Evolutionary conservation across 305 asterid genomes (phyloP).

Genomic region (Fraxinus dipetala): DNA sequence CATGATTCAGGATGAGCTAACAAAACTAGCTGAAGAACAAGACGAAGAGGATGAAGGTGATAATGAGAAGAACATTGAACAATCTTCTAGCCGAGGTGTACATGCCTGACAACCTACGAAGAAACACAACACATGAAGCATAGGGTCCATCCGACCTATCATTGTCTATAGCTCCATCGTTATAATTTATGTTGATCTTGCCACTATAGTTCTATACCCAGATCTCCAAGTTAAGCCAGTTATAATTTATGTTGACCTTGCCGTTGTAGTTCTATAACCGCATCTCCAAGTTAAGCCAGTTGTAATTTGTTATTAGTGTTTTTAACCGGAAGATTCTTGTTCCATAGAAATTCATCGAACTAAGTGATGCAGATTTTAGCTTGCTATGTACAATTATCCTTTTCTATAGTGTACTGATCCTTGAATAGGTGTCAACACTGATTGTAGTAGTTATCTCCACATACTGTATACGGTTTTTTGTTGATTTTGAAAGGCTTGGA

Average conservation of each 20-base stretch:
- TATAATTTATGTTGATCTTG: not conserved
- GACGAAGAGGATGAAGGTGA: not conserved
- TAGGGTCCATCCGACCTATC: not conserved
- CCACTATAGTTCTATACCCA: not conserved
- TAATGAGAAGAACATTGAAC: not conserved
- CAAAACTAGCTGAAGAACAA: constrained; percentile 15
- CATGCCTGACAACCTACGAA: not conserved
- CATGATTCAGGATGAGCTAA: constrained; percentile 28
- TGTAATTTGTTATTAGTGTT: not conserved
- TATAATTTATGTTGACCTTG: not conserved
- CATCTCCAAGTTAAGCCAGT: not conserved
- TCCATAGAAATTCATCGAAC: not conserved
- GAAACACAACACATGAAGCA: not conserved
- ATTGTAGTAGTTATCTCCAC: not conserved
- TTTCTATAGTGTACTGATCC: not conserved
- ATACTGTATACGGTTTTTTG: not conserved
- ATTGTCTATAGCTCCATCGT: not conserved
- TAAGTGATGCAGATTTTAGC: not conserved
- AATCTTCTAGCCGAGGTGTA: not conserved
- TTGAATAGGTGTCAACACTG: not conserved
- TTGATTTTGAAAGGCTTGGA: not conserved
- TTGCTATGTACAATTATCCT: not conserved
- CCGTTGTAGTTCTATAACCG: not conserved
- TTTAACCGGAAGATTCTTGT: not conserved
- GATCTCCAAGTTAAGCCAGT: not conserved